Evolutionary conservation across 2,329 filamentous ascomycete genomes (phyloP), one percentile per base, ranked within the genome.

Genomic region (Gaeumannomyces sp.): DNA sequence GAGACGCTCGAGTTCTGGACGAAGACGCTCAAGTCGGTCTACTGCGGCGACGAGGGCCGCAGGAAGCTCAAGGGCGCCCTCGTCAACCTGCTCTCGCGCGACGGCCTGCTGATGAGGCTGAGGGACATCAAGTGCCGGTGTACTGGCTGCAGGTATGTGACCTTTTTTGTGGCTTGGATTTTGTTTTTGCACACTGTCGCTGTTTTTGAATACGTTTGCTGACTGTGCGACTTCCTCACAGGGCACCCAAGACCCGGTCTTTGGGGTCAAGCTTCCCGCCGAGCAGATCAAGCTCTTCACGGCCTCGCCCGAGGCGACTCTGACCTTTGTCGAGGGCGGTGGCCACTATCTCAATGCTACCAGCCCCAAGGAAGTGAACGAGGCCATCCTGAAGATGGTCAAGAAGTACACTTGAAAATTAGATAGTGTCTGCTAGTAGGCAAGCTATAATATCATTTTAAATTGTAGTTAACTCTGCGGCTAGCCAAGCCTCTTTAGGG

Each of bases 201-300:
- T 13, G 10, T 22, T 4, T n/a, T n/a, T 2, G 45, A 2, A 5
- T 22, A 14, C 8, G 19, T n/a, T 22, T n/a, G 22, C 45, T 53
- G 19, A n/a, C 19, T 5, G 31, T 22, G n/a, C 22, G 19, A 11
- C 10, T 53, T 27, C 27, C 4, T n/a, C 7, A 13, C 29, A 83
- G 81, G 81, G 81, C 22, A 77, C 77, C 2, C 74, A 75, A 2
- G 82, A 84, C 67, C 74, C 73, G 0, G 77, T 80, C 0, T 84
- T 77, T 68, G 74, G 77, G 4, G 71, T 72, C 1, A 70, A 67
- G 3, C 70, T 81, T 25, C 77, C 80, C 0, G 68, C 71, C 13
- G 80, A 83, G 70, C 80, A 85, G 33, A 82, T 84, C 67, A 77
- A 82, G 71, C 71, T 82, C 10, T 84, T 85, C 68, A 81, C 77